Evolutionary conservation across 2,329 filamentous ascomycete genomes (phyloP).

Genomic region (Beauveria caledonica): DNA sequence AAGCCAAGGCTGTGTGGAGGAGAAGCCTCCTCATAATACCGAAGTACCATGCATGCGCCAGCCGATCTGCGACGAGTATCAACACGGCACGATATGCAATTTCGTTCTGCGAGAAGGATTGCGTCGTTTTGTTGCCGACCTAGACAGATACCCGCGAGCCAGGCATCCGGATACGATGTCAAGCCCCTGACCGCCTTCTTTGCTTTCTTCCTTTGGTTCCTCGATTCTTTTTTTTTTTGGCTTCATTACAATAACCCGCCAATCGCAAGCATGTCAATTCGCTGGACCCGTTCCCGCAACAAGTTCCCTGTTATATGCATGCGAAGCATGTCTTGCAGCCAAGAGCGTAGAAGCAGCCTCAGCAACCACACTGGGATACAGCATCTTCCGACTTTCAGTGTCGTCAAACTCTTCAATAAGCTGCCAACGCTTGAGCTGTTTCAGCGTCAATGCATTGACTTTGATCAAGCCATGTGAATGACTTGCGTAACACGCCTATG

Average conservation of each 20-base stretch:
- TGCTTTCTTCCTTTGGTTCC: too few relatives aligned
- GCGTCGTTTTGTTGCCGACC: neutral
- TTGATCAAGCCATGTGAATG: neutral
- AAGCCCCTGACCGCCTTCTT: too few relatives aligned
- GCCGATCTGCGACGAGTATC: neutral
- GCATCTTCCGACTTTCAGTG: neutral
- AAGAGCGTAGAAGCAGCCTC: neutral
- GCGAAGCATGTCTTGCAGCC: slow-evolving; percentile 6
- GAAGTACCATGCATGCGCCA: neutral
- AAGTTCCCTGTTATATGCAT: neutral
- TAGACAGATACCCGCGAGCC: neutral
- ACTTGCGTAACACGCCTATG: neutral
- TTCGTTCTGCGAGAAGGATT: neutral
- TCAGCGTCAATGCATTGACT: neutral
- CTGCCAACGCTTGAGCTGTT: neutral
- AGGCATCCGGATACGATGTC: too few relatives aligned
- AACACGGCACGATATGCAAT: neutral
- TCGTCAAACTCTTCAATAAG: neutral
- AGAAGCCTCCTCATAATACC: neutral
- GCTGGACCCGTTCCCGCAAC: too few relatives aligned
- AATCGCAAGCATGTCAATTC: too few relatives aligned
- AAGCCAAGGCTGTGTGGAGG: neutral
- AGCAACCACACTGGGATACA: neutral
- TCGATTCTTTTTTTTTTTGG: too few relatives aligned
- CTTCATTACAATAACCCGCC: too few relatives aligned